Conservation (phyloP, 495 filamentous ascomycete genomes). For the Lepraria neglecta region DNA sequence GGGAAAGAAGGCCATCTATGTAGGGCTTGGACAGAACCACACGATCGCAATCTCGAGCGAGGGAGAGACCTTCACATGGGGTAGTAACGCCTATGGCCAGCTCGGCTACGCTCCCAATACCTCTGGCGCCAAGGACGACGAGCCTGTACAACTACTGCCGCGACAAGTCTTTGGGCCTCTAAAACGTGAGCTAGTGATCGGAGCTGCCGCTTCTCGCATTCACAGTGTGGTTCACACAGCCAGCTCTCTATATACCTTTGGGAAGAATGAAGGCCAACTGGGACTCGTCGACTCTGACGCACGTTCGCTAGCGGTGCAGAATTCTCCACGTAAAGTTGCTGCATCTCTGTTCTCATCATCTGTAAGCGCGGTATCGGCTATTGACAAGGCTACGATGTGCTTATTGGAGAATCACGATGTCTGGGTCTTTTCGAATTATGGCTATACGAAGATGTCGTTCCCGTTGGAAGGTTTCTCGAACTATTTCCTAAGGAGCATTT, state of each 20-base stretch:
- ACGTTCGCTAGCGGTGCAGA: slow-evolving; percentile 75
- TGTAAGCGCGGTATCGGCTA: slow-evolving; percentile 76
- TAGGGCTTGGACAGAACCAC: slow-evolving; percentile 87
- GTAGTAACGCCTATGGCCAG: slow-evolving; percentile 79
- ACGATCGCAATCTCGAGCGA: slow-evolving; percentile 72
- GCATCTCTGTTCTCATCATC: slow-evolving; percentile 73
- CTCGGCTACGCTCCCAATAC: slow-evolving; percentile 67
- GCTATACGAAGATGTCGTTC: slow-evolving; percentile 79
- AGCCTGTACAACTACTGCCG: slow-evolving; percentile 69
- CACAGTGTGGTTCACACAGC: slow-evolving; percentile 86
- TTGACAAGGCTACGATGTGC: slow-evolving; percentile 81
- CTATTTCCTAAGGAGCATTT: slow-evolving; percentile 58
- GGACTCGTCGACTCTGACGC: slow-evolving; percentile 93
- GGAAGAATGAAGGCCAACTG: slow-evolving; percentile 91
- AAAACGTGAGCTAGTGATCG: slow-evolving; percentile 75
- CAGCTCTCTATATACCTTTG: slow-evolving; percentile 82
- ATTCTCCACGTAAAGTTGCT: slow-evolving; percentile 76
- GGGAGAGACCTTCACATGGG: slow-evolving; percentile 89
- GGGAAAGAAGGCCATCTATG: slow-evolving; percentile 60
- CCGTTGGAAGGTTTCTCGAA: slow-evolving; percentile 65
- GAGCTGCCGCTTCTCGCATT: slow-evolving; percentile 81
- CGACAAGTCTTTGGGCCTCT: slow-evolving; percentile 86
- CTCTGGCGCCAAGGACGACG: slow-evolving; percentile 30
- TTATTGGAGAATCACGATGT: slow-evolving; percentile 82
- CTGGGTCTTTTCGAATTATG: slow-evolving; percentile 88